Percentiles rank a stretch among this genome's conserved stretches.
These are phyloP conservation scores for Leptomonas pyrrhocoris DNA, from an alignment of 208 protist species.

Conservation along the genomic window DNA sequence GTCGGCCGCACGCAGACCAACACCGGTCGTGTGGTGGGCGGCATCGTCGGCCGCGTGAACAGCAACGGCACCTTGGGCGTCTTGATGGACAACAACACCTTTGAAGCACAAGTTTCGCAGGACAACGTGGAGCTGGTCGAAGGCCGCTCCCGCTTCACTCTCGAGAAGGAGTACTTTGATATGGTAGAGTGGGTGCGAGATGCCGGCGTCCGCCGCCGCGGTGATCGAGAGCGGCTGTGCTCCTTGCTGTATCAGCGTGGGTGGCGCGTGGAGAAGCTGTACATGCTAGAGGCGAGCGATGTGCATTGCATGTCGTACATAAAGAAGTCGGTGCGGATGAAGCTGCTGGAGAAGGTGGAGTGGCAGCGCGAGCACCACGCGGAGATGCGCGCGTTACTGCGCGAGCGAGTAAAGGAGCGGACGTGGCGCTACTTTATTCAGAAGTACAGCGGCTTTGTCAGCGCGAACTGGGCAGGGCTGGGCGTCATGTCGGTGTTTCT, in stretches of 20 bases:
- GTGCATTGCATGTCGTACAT: slow-evolving; percentile 60
- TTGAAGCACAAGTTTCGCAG: slow-evolving; percentile 64
- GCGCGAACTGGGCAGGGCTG: slow-evolving; percentile 62
- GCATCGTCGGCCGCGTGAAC: slow-evolving; percentile 79
- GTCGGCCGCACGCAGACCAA: slow-evolving; percentile 36
- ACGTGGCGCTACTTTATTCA: slow-evolving; percentile 68
- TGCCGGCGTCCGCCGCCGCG: slow-evolving; percentile 51
- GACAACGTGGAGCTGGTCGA: slow-evolving; percentile 63
- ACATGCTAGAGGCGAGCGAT: slow-evolving; percentile 50
- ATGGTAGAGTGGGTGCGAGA: slow-evolving; percentile 64
- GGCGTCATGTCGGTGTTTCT: slow-evolving; percentile 71
- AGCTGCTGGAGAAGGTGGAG: slow-evolving; percentile 69
- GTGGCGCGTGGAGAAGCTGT: slow-evolving; percentile 60
- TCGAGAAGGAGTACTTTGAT: slow-evolving; percentile 32
- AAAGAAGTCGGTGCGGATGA: slow-evolving; percentile 53
- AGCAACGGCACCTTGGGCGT: slow-evolving; percentile 86
- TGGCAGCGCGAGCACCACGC: slow-evolving; percentile 64
- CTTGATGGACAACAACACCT: slow-evolving; percentile 83
- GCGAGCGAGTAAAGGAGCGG: slow-evolving; percentile 72
- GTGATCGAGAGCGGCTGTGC: slow-evolving; percentile 53
- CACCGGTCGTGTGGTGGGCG: slow-evolving; percentile 56
- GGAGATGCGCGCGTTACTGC: slow-evolving; percentile 53
- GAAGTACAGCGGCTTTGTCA: slow-evolving; percentile 76
- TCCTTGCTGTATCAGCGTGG: slow-evolving; percentile 62
- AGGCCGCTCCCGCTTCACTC: slow-evolving; percentile 66